phyloP scores from a whole-genome alignment of 208 protist species.

The Crithidia acanthocephali region DNA sequence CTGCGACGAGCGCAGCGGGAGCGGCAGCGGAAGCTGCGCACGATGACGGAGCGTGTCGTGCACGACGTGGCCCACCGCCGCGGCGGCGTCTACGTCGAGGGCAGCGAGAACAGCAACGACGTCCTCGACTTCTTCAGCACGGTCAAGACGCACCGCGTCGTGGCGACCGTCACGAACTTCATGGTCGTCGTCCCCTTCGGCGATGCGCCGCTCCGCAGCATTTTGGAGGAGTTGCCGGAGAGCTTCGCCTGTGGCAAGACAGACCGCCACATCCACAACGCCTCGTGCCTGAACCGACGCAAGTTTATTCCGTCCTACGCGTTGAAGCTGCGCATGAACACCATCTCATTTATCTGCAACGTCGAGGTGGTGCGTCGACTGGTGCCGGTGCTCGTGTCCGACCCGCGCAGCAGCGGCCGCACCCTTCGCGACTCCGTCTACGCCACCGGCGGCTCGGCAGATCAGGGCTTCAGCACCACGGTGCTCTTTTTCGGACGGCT shows the following conservation, averaged over 20 bases:
- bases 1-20: slow-evolving; percentile 47
- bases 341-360: slow-evolving; percentile 59
- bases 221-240: slow-evolving; percentile 68
- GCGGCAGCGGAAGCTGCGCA: slow-evolving; percentile 41
- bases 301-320: slow-evolving; percentile 82
- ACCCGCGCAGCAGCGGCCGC: neutral
- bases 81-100: slow-evolving; percentile 19
- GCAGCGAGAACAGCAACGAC: slow-evolving; percentile 14
- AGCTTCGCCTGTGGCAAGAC: slow-evolving; percentile 52
- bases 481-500: slow-evolving; percentile 60
- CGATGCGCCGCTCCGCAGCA: slow-evolving; percentile 73
- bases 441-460: slow-evolving; percentile 3
- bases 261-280: slow-evolving; percentile 49
- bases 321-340: slow-evolving; percentile 67
- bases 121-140: slow-evolving; percentile 46
- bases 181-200: slow-evolving; percentile 85
- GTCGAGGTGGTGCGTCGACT: slow-evolving; percentile 38
- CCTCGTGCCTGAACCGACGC: slow-evolving; percentile 56
- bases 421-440: slow-evolving; percentile 8
- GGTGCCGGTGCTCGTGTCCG: slow-evolving; percentile 10
- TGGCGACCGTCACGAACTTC: slow-evolving; percentile 69
- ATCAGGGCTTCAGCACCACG: slow-evolving; percentile 23
- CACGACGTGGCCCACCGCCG: slow-evolving; percentile 39
- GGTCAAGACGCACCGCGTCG: slow-evolving; percentile 50
- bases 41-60: slow-evolving; percentile 57